Percentiles rank a stretch among this genome's conserved stretches.
Conservation (phyloP, 1,284 basidiomycete species). For the Cystobasidium pallidum region DNA sequence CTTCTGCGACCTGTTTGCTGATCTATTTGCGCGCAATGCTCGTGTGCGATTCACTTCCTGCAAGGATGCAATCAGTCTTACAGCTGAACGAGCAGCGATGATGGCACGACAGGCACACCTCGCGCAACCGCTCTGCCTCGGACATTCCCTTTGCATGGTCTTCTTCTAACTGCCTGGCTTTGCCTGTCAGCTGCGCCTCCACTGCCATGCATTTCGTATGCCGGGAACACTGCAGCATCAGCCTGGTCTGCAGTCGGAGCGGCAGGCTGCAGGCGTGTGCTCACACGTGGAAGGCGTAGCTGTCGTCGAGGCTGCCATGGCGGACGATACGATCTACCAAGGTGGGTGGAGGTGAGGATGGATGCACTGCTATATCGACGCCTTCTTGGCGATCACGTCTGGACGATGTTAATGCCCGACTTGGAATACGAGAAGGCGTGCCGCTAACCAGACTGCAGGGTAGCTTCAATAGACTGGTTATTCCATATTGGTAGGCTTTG, state of each 20-base stretch:
- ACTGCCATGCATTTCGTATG: not conserved
- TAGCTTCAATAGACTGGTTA: no score
- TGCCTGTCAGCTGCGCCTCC: constrained; percentile 34
- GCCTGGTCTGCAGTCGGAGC: no score
- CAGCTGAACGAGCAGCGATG: not conserved
- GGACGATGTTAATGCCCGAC: no score
- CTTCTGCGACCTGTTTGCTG: constrained; percentile 16
- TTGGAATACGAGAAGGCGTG: no score
- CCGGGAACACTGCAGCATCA: no score
- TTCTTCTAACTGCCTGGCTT: constrained; percentile 35
- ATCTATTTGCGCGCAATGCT: constrained; percentile 17
- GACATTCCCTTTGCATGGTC: constrained; percentile 25
- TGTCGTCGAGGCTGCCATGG: constrained; percentile 7
- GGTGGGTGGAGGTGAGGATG: not conserved
- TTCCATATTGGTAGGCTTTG: no score
- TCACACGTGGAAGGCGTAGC: constrained; percentile 19
- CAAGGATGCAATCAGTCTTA: not conserved
- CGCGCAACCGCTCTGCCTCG: constrained; percentile 38
- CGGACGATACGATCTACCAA: not conserved
- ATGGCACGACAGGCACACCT: constrained; percentile 6
- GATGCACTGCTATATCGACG: not conserved
- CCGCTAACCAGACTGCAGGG: no score
- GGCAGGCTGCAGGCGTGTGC: no score
- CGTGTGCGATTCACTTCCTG: constrained; percentile 32
- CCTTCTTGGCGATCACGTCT: no score